Evolutionary conservation across 208 protist species (phyloP), one percentile per base, ranked within the genome.

Genomic region (Trypanosoma brucei): DNA sequence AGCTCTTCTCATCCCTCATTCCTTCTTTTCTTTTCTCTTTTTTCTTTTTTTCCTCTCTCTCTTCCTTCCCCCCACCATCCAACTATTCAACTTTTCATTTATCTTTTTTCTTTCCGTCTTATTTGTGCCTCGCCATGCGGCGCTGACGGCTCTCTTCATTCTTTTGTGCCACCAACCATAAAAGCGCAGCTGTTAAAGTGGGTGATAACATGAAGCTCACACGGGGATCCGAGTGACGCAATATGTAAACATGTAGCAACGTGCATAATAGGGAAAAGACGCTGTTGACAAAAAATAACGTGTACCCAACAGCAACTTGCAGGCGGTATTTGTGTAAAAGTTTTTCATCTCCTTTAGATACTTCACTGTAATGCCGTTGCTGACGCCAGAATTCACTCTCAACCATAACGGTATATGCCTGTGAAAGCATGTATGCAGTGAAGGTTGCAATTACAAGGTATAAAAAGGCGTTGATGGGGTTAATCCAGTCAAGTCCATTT

Each of bases 111-210:
- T 22, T 22, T 22, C 22, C 22, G 22, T 22, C 22, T 22, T 22
- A 22, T 22, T 22, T 93, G 75, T 95, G 86, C 13, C 42, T 37
- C 51, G 75, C 62, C 81, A 95, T 83, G 78, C 84, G 84, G 60
- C 84, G 81, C 68, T 84, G 81, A 69, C 89, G 86, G 68, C 78
- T 92, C 73, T 95, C 89, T 70, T 95, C 86, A 65, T 95, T 95
- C 79, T 95, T 95, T 68, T 88, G 84, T 37, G 86, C 75, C 31
- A 95, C 70, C 14, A 95, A 65, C 89, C 86, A 95, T 68, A 95
- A 71, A 40, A 95, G 62, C 31, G 84, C 80, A 0, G 89, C 69
- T 3, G 86, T 91, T 55, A 95, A 74, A 8, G 73, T 78, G 3
- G 89, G 89, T 8, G 86, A 88, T 38, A 93, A 64, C 40, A 91